These are phyloP conservation scores for Gossypium schwendimanii DNA, from an alignment of 441 rosid genomes.

Conservation along the genomic window DNA sequence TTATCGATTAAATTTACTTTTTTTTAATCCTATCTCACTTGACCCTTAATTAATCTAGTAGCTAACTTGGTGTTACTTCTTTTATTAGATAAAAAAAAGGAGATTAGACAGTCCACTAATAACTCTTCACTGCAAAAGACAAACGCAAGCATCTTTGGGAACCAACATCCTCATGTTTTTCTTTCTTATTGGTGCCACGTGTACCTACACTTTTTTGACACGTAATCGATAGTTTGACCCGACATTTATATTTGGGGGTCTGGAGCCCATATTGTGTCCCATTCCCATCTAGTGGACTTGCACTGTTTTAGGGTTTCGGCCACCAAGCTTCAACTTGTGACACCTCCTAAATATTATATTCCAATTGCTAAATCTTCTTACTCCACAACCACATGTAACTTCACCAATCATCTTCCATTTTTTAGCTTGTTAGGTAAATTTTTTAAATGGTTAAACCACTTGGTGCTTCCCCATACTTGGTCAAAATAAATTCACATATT, in stretches of 20 bases:
- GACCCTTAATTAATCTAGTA: neutral
- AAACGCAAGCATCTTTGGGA: slow-evolving; percentile 11
- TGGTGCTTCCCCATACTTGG: no score
- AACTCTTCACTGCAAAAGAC: slow-evolving; percentile 16
- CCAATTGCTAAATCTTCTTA: neutral
- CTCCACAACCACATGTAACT: neutral
- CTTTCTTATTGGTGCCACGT: slow-evolving; percentile 21
- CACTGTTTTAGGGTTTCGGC: neutral
- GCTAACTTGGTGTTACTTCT: neutral
- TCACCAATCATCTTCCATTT: no score
- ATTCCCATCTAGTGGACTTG: no score
- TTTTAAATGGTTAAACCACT: neutral
- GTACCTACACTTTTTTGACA: slow-evolving; percentile 26
- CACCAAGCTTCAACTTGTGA: neutral
- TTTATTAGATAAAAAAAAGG: no score
- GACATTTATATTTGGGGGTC: neutral
- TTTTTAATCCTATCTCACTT: neutral
- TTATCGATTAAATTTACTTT: no score
- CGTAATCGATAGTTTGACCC: slow-evolving; percentile 5
- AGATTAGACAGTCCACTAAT: neutral
- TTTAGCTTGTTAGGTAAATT: neutral
- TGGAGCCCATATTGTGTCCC: neutral
- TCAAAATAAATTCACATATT: no score
- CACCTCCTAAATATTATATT: neutral
- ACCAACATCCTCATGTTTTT: slow-evolving; percentile 19